Base-by-base conservation (phyloP, 345 rosid genomes). In the Eucalyptus microcorys region DNA sequence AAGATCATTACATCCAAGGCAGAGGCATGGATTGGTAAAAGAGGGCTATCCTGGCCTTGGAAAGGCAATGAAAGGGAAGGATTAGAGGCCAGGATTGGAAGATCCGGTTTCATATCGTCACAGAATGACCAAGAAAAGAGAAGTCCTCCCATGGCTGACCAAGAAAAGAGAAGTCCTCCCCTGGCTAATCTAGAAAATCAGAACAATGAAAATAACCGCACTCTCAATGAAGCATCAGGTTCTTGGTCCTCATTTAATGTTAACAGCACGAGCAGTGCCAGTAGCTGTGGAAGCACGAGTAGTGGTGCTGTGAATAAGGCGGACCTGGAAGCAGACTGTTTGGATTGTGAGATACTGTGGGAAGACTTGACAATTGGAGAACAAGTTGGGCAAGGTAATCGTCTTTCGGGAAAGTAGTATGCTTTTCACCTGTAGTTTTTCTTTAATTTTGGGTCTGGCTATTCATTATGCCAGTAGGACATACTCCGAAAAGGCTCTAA, bases 31-130 rank as follows among this genome's bases (percentile, higher is more conserved):
- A 94, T 98, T 90, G 95, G 92, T 88, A 96, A 93, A 95, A 96
- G 95, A 91, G 97, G 98, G 48, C 87, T 98, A 88, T 90, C 98
- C 50, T 98, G 98, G 99, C 99, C 99, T 53, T 98, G 98, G 99
- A 98, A 95, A 92, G 98, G 96, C 89, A 95, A 94, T 89, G 99
- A 95, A 91, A 94, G 59, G 88, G 99, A 95, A 90, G 95, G 90
- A 87, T 89, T 93, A 49, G 99, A 97, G 86, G 92, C 89, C 90
- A 95, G 88, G 89, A 89, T 92, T 88, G 88, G 90, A 85, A 93
- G 89, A 89, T 93, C 95, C 34, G 91, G 88, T 86, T 94, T 95
- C 95, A 93, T 96, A 53, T 91, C 95, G 92, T 88, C 92, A 89
- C 95, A 93, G 26, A 94, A 89, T 92, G 96, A 95, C 87, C 96